phyloP scores from a whole-genome alignment of 345 rosid species.

The Eucalyptus erythrocorys region DNA sequence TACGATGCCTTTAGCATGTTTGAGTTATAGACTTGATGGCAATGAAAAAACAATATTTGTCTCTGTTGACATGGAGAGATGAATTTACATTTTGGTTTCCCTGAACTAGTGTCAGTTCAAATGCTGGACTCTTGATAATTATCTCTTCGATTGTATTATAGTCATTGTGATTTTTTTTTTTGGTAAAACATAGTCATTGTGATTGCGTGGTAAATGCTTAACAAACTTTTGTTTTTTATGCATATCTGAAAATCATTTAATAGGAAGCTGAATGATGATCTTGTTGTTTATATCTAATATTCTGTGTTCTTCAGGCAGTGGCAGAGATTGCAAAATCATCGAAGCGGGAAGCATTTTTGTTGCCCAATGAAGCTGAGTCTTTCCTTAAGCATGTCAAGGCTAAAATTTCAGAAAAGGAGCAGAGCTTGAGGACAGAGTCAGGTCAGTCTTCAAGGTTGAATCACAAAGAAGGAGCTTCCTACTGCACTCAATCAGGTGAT shows the following conservation, averaged over 20 bases:
- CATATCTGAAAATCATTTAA: not conserved
- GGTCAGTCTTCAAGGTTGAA: constrained; percentile 11
- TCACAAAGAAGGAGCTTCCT: not conserved
- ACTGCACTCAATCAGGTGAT: constrained; percentile 13
- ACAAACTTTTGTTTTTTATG: not conserved
- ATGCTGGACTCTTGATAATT: not conserved
- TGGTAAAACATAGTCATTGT: not conserved
- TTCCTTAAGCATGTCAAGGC: constrained; percentile 25
- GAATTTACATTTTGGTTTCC: not conserved
- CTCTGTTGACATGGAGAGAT: not conserved
- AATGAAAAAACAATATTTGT: not conserved
- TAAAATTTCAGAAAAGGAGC: constrained; percentile 21
- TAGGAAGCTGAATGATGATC: not conserved
- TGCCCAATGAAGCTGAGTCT: constrained; percentile 47
- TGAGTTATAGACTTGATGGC: not conserved
- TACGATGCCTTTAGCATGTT: not conserved
- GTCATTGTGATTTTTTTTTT: not conserved
- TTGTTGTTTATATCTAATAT: not conserved
- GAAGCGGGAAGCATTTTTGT: constrained; percentile 51
- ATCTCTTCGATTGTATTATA: not conserved
- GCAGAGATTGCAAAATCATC: constrained; percentile 67
- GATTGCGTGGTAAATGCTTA: not conserved
- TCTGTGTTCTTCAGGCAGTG: constrained; percentile 46
- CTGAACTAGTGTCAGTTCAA: not conserved
- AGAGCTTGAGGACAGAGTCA: constrained; percentile 1